These are phyloP conservation scores for Quercus agrifolia DNA, from an alignment of 306 rosid genomes.

Conservation along the genomic window DNA sequence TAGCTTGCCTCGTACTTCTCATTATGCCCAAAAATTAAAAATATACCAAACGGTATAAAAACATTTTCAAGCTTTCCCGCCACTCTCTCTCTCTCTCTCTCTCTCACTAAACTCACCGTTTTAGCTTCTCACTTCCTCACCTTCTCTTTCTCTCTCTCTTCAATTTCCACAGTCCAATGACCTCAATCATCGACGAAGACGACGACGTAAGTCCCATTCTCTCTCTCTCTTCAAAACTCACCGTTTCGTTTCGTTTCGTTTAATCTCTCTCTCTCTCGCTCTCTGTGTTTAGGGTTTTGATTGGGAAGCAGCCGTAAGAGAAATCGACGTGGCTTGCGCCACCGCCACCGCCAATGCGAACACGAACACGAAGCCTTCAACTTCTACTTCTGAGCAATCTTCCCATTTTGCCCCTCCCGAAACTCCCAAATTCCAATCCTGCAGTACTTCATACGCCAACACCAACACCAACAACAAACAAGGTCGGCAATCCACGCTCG, in stretches of 20 bases:
- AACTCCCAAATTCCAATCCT: too few species aligned
- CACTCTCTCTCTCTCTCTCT: not conserved
- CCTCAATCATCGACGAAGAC: constrained; percentile 48
- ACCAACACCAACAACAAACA: not conserved
- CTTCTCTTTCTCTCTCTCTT: not conserved
- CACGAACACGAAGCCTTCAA: constrained; percentile 10
- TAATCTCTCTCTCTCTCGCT: constrained; percentile 2
- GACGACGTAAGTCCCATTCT: constrained; percentile 34
- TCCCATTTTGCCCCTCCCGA: constrained; percentile 9
- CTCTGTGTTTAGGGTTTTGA: constrained; percentile 52
- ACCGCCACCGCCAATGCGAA: not conserved
- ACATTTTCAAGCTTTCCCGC: constrained; percentile 26
- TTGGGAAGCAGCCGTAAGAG: constrained; percentile 85
- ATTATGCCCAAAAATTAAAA: not conserved
- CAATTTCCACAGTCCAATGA: constrained; percentile 27
- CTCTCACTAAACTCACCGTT: not conserved
- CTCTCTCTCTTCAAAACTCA: not conserved
- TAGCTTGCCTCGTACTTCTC: not conserved
- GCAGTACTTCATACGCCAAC: too few species aligned
- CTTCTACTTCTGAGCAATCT: constrained; percentile 3
- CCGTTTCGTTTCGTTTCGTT: not conserved
- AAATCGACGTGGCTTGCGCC: constrained; percentile 51
- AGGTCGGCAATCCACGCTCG: constrained; percentile 61
- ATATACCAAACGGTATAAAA: not conserved
- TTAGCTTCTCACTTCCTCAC: too few species aligned